Percentiles rank a stretch among this genome's conserved stretches.
Conservation (phyloP, 345 rosid species). For the Euclidium syriacum region DNA sequence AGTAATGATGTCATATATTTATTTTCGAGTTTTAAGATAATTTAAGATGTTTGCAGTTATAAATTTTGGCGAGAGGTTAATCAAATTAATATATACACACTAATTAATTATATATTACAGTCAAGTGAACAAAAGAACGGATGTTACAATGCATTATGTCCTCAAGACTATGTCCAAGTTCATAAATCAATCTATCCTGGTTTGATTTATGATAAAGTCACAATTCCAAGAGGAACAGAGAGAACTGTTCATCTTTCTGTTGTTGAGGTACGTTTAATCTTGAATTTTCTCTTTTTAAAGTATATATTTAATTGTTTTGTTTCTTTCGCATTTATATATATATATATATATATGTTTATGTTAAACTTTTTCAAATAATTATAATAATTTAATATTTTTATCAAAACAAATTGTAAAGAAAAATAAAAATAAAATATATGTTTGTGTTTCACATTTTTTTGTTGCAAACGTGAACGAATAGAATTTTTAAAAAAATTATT, state of each 20-base stretch:
- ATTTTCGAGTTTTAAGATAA: not conserved
- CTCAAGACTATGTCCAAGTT: conserved; percentile 16
- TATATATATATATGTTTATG: no score
- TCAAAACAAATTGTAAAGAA: no score
- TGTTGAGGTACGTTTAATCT: conserved; percentile 8
- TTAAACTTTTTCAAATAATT: no score
- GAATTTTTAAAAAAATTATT: no score
- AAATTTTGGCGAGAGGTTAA: not conserved
- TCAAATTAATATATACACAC: not conserved
- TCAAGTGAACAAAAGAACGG: conserved; percentile 7
- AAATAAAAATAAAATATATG: no score
- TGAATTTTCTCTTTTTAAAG: no score
- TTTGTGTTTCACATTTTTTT: no score
- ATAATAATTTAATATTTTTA: no score
- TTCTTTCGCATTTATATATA: no score
- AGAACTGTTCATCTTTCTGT: conserved; percentile 27
- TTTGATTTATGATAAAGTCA: conserved; percentile 9
- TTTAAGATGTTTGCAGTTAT: not conserved
- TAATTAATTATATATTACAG: not conserved
- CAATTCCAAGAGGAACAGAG: not conserved
- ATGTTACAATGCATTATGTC: conserved; percentile 28
- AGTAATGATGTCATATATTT: not conserved
- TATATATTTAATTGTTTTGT: no score
- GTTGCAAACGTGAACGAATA: no score
- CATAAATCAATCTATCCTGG: conserved; percentile 28